Base-by-base conservation (phyloP, 83 land plant genomes). In the Isoetes engelmannii region DNA sequence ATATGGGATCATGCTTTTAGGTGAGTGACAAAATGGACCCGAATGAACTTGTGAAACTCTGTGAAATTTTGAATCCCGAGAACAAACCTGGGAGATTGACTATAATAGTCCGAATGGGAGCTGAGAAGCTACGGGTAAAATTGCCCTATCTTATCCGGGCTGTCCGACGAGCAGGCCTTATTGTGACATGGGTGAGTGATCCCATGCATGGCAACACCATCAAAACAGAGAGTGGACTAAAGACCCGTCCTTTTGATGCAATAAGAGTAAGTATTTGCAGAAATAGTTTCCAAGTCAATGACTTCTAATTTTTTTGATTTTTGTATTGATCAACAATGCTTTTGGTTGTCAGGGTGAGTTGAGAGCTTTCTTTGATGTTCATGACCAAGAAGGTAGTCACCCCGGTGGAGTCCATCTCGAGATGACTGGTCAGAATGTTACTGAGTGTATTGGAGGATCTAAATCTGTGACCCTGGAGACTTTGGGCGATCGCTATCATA, bases 371-470 rank as follows among this genome's bases (percentile, higher is more conserved):
- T 87, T 87, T 51, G 92, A 87, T 66, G 92, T 87, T 42, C 92
- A 87, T 48, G 86, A 85, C 18, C 84, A 87, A 67, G 92, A 87
- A 70, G 92, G 92, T 41, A 85, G 86, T 79, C 86, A 87, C 66
- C 84, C 92, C 0, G 92, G 92, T 5, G 92, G 92, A 4, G 88
- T 87, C 13, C 92, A 87, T 70, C 72, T 87, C 6, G 92, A 87
- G 71, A 87, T 87, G 92, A 87, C 92, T 0, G 92, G 92, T 19
- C 92, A 85, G 48, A 85, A 87, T 50, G 91, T 87, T 65, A 87
- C 91, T 7, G 91, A 87, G 63, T 87, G 91, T 71, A 79, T 83
- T 5, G 91, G 92, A 12, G 92, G 92, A 4, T 80, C 86, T 13
- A 48, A 73, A 7, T 69, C 81, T 4, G 80, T 87, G 56, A 82